These are phyloP conservation scores for Colletotrichum sp. DNA, from an alignment of 2,329 filamentous ascomycete genomes.

Conservation along the genomic window DNA sequence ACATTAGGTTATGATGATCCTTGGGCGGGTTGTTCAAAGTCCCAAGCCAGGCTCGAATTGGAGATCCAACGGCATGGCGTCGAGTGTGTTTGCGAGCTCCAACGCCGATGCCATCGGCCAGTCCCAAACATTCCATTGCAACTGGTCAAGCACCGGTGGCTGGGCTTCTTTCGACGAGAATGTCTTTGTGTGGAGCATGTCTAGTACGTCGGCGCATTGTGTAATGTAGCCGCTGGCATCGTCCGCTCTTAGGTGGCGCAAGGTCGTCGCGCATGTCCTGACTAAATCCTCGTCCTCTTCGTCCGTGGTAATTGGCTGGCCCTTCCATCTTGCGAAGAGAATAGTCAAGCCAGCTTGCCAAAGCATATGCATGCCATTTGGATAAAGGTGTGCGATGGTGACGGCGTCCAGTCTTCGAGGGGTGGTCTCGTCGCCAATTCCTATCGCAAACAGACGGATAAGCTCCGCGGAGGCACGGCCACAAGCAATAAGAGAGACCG, in stretches of 20 bases:
- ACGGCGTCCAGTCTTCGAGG: neutral
- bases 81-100: slow-evolving; percentile 27
- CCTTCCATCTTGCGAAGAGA: slow-evolving; percentile 27
- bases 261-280: slow-evolving; percentile 15
- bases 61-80: slow-evolving; percentile 26
- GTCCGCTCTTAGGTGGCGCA: slow-evolving; percentile 16
- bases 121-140: slow-evolving; percentile 31
- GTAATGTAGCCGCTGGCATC: slow-evolving; percentile 13
- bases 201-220: slow-evolving; percentile 26
- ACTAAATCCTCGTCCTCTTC: slow-evolving; percentile 21
- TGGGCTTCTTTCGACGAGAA: slow-evolving; percentile 16
- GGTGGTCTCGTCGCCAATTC: neutral
- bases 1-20: neutral
- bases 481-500: slow-evolving; percentile 22
- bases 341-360: slow-evolving; percentile 29
- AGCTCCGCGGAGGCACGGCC: slow-evolving; percentile 14
- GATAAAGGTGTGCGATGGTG: slow-evolving; percentile 22
- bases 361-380: slow-evolving; percentile 29
- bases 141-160: slow-evolving; percentile 15
- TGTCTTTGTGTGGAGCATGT: slow-evolving; percentile 23
- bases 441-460: neutral
- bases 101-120: slow-evolving; percentile 30
- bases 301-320: neutral
- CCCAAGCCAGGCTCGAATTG: neutral
- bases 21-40: neutral